Percentiles rank a stretch among this genome's conserved stretches.
Evolutionary conservation across 2,329 filamentous ascomycete species (phyloP).

Genomic region (Neophaeococcomyces aloes): DNA sequence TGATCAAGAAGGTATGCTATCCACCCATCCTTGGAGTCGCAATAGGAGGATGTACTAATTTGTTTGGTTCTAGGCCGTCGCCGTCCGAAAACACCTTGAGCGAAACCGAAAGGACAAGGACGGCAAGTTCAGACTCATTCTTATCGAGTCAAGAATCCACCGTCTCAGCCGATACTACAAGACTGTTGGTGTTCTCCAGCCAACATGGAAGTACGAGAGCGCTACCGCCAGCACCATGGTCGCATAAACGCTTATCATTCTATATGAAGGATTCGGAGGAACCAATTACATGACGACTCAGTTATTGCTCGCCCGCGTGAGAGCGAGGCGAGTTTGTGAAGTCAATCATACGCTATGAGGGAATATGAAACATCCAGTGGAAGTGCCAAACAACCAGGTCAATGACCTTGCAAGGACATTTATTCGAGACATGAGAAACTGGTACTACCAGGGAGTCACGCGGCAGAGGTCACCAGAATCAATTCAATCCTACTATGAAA

Average conservation of each 20-base stretch:
- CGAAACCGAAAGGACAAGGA: constrained; percentile 99
- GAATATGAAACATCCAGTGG: too few relatives aligned
- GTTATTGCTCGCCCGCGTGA: too few relatives aligned
- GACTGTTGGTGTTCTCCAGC: constrained; percentile 72
- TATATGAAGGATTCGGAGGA: too few relatives aligned
- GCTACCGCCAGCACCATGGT: constrained; percentile 92
- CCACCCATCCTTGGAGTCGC: neutral
- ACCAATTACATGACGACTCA: too few relatives aligned
- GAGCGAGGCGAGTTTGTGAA: too few relatives aligned
- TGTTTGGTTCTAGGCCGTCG: constrained; percentile 60
- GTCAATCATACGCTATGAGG: too few relatives aligned
- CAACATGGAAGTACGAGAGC: constrained; percentile 98
- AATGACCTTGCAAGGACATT: too few relatives aligned
- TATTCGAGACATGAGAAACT: too few relatives aligned
- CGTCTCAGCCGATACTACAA: constrained; percentile 99
- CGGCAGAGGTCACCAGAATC: too few relatives aligned
- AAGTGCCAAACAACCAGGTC: too few relatives aligned
- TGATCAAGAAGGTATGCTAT: constrained; percentile 91
- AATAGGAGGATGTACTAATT: neutral
- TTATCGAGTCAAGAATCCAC: constrained; percentile 99
- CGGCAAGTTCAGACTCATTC: constrained; percentile 99
- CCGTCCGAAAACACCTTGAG: constrained; percentile 99
- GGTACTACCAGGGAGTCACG: too few relatives aligned
- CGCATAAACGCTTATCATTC: constrained; percentile 50
- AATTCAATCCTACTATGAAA: too few relatives aligned